A percentile compares a stretch with the other conserved stretches of the same genome.
Evolutionary conservation across 2,329 filamentous ascomycete species (phyloP).

Genomic region (Aspergillus neotritici): DNA sequence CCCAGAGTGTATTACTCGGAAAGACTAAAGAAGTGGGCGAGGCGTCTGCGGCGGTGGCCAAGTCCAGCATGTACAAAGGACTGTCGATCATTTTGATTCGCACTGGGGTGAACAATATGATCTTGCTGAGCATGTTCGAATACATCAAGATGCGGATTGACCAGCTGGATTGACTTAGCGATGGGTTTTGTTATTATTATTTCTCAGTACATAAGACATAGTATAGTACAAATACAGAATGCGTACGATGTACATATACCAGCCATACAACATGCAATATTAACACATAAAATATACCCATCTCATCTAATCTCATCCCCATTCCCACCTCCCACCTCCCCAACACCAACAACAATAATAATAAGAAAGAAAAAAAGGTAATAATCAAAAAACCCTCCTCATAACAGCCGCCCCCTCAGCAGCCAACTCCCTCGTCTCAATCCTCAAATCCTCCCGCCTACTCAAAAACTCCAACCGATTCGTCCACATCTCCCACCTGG

Average conservation of each 20-base stretch:
- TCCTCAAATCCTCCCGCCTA: slow-evolving; percentile 12
- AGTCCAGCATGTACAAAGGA: slow-evolving; percentile 44
- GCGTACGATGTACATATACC: too few species aligned
- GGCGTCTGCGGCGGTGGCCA: slow-evolving; percentile 35
- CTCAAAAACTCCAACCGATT: slow-evolving; percentile 14
- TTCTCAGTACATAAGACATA: neutral
- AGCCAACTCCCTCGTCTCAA: slow-evolving; percentile 14
- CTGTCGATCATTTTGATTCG: slow-evolving; percentile 44
- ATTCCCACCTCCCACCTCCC: too few species aligned
- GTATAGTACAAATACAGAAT: too few species aligned
- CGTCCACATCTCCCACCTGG: slow-evolving; percentile 15
- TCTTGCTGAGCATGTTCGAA: slow-evolving; percentile 43
- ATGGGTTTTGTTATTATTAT: too few species aligned
- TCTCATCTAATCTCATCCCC: neutral
- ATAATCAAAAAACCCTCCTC: slow-evolving; percentile 10
- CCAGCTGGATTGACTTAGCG: slow-evolving; percentile 22
- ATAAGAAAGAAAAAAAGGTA: neutral
- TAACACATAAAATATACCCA: slow-evolving; percentile 1
- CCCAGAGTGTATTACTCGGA: slow-evolving; percentile 43
- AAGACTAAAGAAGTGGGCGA: slow-evolving; percentile 39
- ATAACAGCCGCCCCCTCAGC: slow-evolving; percentile 19
- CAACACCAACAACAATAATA: neutral
- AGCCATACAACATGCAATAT: neutral
- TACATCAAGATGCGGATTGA: slow-evolving; percentile 43
- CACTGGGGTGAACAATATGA: slow-evolving; percentile 46